Base-by-base conservation (phyloP, 2,329 filamentous ascomycete genomes). In the Sporothrix curviconia region DNA sequence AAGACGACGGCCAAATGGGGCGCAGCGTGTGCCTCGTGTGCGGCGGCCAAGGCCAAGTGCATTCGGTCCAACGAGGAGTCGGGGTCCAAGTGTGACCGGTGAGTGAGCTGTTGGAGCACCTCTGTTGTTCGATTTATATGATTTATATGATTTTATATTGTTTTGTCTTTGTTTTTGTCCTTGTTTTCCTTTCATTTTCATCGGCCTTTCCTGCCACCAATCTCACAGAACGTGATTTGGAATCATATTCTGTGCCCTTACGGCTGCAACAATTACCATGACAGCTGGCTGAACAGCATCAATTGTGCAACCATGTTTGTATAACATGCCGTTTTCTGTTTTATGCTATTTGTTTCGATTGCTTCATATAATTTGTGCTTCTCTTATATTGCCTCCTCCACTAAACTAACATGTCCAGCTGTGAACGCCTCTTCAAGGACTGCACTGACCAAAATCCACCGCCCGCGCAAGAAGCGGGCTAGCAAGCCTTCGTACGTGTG, bases 401-500 rank as follows among this genome's bases (percentile, higher is more conserved):
- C 15, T 7, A 30, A 11, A 30, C 44, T 50, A 43, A 56, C 50
- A 32, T 15, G 28, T 6, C 8, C 61, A 79, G 77, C 59, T 80
- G 78, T 59, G 71, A 77, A 58, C 69, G 78, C 14, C 66, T 80
- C 5, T 70, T 71, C 37, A 80, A 79, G 60, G 71, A 74, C 34
- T 80, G 78, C 59, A 66, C 70, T 0, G 69, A 68, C 11, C 77
- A 80, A n/a, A 62, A 65, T 78, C 25, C 77, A 78, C 62, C 73
- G 72, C 24, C 76, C 76, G 3, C 71, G 78, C 30, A 80, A 80
- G 66, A 80, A 80, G 69, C 71, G 78, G 62, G 73, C 76, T 32
- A 69, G 68, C 34, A 78, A 76, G 59, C 74, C 76, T 32, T 80
- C 77, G 78, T 80, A 68, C 71, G 77, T 73, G 19, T 7, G 14